Evolutionary conservation across 805 yeast species (phyloP).

Genomic region (Starmerella powellii): DNA sequence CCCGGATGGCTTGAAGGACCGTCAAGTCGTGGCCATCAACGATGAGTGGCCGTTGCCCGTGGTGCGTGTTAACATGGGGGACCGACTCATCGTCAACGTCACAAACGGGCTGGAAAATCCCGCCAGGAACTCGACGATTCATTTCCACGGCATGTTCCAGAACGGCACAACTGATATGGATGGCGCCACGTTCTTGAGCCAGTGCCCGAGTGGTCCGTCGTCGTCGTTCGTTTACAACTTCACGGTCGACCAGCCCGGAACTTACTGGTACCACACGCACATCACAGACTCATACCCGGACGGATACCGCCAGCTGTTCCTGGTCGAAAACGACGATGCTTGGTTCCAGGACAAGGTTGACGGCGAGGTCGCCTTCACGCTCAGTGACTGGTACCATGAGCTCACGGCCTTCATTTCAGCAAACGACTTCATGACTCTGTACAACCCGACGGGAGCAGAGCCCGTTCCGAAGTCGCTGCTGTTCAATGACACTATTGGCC

Average conservation of each 20-base stretch:
- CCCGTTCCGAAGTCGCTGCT: constrained; percentile 80
- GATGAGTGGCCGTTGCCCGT: constrained; percentile 82
- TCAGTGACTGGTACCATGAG: constrained; percentile 85
- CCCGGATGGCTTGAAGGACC: constrained; percentile 44
- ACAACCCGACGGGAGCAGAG: constrained; percentile 96
- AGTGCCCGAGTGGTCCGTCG: constrained; percentile 85
- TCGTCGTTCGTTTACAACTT: constrained; percentile 70
- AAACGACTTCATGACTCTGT: constrained; percentile 48
- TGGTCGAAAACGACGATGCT: constrained; percentile 57
- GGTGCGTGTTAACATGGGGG: constrained; percentile 65
- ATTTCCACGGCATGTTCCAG: constrained; percentile 90
- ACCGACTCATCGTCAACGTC: constrained; percentile 58
- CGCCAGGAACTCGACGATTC: constrained; percentile 56
- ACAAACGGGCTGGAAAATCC: constrained; percentile 56
- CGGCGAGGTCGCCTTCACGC: constrained; percentile 56
- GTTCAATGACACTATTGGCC: constrained; percentile 58
- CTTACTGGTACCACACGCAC: constrained; percentile 97
- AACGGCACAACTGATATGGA: constrained; percentile 68
- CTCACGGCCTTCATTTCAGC: constrained; percentile 37
- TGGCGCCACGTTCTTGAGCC: constrained; percentile 79
- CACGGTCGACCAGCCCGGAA: constrained; percentile 77
- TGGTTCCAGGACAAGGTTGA: constrained; percentile 56
- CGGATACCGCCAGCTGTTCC: constrained; percentile 50
- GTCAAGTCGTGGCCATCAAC: constrained; percentile 50
- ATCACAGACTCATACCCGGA: constrained; percentile 83